Base-by-base conservation (phyloP, 192 early-diverging fungal genomes). In the Coemansia asiatica region DNA sequence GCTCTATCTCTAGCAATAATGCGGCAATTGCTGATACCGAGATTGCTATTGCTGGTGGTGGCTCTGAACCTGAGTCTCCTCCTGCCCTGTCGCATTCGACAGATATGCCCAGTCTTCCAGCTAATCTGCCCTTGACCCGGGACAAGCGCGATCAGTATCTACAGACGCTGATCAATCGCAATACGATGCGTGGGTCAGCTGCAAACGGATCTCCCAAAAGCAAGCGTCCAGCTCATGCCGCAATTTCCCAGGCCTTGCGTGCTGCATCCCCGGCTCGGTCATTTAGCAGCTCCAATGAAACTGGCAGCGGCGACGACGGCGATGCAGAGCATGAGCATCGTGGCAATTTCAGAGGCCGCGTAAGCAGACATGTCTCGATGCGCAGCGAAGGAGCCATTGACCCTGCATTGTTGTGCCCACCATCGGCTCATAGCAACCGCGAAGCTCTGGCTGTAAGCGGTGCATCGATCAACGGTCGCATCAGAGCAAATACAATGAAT, bases 121-220 rank as follows among this genome's bases (percentile, higher is more conserved):
- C 63, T 9, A 64, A 81, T 13, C 69, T 64, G 31, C 79, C 79
- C 6, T 67, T 81, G 25, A 81, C 79, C 3, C 66, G 74, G 31
- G 79, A 81, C 36, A 81, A 81, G 70, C 74, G 79, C 50, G 79
- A 81, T 56, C 73, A 81, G 67, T 81, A 75, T 27, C 50, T 81
- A 48, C 73, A 75, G 63, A 81, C 79, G 48, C 67, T 81, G 33
- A 81, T 81, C 26, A 81, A 53, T 56, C 73, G 79, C 40, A 81
- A 75, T 38, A 75, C 79, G 6, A 66, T 81, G 69, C 72, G 78
- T 35, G 58, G 58, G 2, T 15, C 58, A 25, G 58, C 33, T 0
- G 0, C 58, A 2, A 51, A 54, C 19, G 70, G 62, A 1, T 68
- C 63, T 26, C 66, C 72, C 9, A 68, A 50, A 47, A 27, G 66